A percentile compares a stretch with the other conserved stretches of the same genome.
Conservation (phyloP, 1,139 yeast species). For the Suhomyces maxii region DNA sequence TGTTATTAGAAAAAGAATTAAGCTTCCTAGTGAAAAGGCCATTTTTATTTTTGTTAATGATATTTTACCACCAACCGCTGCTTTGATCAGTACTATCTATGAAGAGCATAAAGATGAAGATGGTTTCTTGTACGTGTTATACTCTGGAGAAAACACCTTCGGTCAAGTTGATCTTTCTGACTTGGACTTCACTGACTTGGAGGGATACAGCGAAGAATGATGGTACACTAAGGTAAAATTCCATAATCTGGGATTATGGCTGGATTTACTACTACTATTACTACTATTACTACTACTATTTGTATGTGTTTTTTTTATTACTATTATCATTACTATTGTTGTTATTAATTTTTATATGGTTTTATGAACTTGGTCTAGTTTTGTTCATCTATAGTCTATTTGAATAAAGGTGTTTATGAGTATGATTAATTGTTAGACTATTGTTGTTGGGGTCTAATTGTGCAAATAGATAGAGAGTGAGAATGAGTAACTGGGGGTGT, state of each 20-base stretch:
- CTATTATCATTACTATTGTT: neutral
- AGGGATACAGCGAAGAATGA: conserved; percentile 11
- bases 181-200: conserved; percentile 29
- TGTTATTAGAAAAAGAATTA: conserved; percentile 93
- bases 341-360: neutral
- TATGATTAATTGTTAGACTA: neutral
- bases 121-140: conserved; percentile 92
- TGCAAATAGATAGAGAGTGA: too few relatives aligned
- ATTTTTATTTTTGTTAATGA: conserved; percentile 95
- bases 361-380: neutral
- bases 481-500: too few relatives aligned
- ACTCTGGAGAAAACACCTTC: conserved; percentile 84
- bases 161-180: conserved; percentile 48
- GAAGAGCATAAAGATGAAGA: conserved; percentile 97
- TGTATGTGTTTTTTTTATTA: neutral
- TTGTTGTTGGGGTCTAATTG: neutral
- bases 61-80: conserved; percentile 96
- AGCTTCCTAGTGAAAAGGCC: conserved; percentile 96
- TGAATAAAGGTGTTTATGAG: neutral
- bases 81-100: conserved; percentile 89
- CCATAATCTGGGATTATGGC: neutral
- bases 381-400: neutral
- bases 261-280: neutral
- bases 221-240: neutral
- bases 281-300: neutral